These are phyloP conservation scores for Tympanopsis confertula DNA, from an alignment of 2,329 filamentous ascomycete genomes.

Conservation along the genomic window DNA sequence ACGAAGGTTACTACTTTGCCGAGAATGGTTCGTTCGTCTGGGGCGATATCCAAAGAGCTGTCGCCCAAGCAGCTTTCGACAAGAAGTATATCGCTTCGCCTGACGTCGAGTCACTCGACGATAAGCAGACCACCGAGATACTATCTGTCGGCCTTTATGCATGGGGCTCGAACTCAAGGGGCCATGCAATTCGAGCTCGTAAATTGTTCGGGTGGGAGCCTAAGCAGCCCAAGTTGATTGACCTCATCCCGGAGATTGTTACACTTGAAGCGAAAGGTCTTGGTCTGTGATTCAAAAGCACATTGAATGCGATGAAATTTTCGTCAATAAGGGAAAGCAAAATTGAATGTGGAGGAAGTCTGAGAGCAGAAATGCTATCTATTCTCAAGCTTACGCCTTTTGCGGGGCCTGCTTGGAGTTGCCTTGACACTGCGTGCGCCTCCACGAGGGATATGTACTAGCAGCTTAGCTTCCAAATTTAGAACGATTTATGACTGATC, in stretches of 20 bases:
- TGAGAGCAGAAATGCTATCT: too few relatives aligned
- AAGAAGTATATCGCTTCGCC: not conserved
- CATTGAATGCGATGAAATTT: slow-evolving; percentile 2
- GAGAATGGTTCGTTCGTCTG: slow-evolving; percentile 25
- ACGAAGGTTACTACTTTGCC: slow-evolving; percentile 35
- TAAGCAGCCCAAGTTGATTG: slow-evolving; percentile 4
- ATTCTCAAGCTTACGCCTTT: too few relatives aligned
- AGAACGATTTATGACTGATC: too few relatives aligned
- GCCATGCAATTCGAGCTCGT: slow-evolving; percentile 18
- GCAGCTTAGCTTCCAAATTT: too few relatives aligned
- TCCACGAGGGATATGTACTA: too few relatives aligned
- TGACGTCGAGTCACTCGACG: not conserved
- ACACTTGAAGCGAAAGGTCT: slow-evolving; percentile 15
- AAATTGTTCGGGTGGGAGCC: slow-evolving; percentile 24
- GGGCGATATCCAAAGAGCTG: slow-evolving; percentile 21
- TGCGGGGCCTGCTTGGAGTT: too few relatives aligned
- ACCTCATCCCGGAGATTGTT: not conserved
- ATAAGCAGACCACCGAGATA: slow-evolving; percentile 4
- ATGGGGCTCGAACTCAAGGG: slow-evolving; percentile 23
- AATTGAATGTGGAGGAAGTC: too few relatives aligned
- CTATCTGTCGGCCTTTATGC: slow-evolving; percentile 15
- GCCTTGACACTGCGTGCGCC: too few relatives aligned
- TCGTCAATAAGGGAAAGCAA: slow-evolving; percentile 1
- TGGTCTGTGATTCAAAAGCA: slow-evolving; percentile 14
- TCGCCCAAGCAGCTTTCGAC: slow-evolving; percentile 13